A percentile compares a stretch with the other conserved stretches of the same genome.
Conservation (phyloP, 805 yeast species). For the Starmerella stigmatis region DNA sequence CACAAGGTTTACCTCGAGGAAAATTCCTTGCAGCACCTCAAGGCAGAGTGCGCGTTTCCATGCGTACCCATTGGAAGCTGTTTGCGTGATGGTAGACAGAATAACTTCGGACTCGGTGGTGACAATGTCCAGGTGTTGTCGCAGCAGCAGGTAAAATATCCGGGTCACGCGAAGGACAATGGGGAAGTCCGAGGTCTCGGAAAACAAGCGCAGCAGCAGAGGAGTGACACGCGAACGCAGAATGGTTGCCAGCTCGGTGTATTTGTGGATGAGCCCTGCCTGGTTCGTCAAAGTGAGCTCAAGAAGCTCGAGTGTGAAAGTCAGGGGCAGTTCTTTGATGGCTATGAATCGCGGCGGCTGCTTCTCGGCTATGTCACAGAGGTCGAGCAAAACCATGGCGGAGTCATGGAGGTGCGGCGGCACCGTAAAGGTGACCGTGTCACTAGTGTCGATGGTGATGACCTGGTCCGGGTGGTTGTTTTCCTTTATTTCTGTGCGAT, state of each 20-base stretch:
- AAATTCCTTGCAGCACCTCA: conserved; percentile 57
- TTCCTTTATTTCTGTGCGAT: conserved; percentile 38
- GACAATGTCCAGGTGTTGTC: conserved; percentile 50
- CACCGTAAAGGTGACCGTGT: conserved; percentile 36
- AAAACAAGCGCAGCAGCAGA: conserved; percentile 54
- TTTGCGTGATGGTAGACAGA: conserved; percentile 60
- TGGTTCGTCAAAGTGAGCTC: conserved; percentile 70
- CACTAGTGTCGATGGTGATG: conserved; percentile 24
- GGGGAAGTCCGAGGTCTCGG: conserved; percentile 49
- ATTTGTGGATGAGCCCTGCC: conserved; percentile 42
- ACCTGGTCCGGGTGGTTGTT: not conserved
- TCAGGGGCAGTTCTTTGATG: conserved; percentile 44
- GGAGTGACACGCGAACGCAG: conserved; percentile 67
- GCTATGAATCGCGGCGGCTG: conserved; percentile 47
- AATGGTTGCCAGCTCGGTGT: conserved; percentile 55
- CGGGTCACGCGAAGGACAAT: conserved; percentile 67
- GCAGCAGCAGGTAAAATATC: conserved; percentile 50
- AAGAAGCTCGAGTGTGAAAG: conserved; percentile 68
- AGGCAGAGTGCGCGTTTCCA: conserved; percentile 72
- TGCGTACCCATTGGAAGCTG: conserved; percentile 46
- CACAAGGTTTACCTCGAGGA: conserved; percentile 46
- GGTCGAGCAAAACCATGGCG: conserved; percentile 55
- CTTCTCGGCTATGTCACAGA: conserved; percentile 56
- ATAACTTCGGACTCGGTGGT: conserved; percentile 75
- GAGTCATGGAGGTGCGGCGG: conserved; percentile 57